Percentiles rank a stretch among this genome's conserved stretches.
Conservation (phyloP, 495 filamentous ascomycete species). For the Delitschia confertaspora region DNA sequence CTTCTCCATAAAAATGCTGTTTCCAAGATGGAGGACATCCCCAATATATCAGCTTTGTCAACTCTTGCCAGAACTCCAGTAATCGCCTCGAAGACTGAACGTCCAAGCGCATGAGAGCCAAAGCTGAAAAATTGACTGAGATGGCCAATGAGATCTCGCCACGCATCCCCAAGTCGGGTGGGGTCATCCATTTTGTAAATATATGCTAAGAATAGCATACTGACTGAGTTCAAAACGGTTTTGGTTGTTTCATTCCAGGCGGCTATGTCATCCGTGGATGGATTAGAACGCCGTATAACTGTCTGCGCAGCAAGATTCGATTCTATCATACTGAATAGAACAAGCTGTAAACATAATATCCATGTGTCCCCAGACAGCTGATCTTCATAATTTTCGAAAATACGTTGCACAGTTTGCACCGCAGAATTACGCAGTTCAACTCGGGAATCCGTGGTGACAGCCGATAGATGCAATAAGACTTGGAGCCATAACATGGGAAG, state of each 20-base stretch:
- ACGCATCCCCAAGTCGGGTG: constrained; percentile 25
- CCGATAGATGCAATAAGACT: constrained; percentile 66
- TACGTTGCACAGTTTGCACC: constrained; percentile 80
- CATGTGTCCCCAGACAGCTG: constrained; percentile 69
- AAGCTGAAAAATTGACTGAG: constrained; percentile 24
- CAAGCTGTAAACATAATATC: constrained; percentile 70
- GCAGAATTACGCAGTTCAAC: constrained; percentile 88
- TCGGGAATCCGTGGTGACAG: constrained; percentile 65
- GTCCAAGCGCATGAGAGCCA: constrained; percentile 27
- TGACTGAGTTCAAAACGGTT: constrained; percentile 60
- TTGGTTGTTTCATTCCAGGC: constrained; percentile 73
- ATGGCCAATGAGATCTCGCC: constrained; percentile 27
- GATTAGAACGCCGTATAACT: constrained; percentile 12
- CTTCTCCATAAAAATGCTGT: constrained; percentile 21
- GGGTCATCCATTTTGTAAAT: constrained; percentile 36
- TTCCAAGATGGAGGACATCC: constrained; percentile 9
- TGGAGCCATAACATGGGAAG: constrained; percentile 74
- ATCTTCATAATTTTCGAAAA: constrained; percentile 85
- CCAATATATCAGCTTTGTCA: constrained; percentile 12
- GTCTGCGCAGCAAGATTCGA: constrained; percentile 32
- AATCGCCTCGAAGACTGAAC: constrained; percentile 29
- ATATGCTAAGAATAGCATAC: constrained; percentile 58
- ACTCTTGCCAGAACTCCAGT: constrained; percentile 24
- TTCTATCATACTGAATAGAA: constrained; percentile 67
- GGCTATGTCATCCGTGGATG: constrained; percentile 33